A percentile compares a stretch with the other conserved stretches of the same genome.
These are phyloP conservation scores for Mycena vulgaris DNA, from an alignment of 768 basidiomycete genomes.

Conservation along the genomic window DNA sequence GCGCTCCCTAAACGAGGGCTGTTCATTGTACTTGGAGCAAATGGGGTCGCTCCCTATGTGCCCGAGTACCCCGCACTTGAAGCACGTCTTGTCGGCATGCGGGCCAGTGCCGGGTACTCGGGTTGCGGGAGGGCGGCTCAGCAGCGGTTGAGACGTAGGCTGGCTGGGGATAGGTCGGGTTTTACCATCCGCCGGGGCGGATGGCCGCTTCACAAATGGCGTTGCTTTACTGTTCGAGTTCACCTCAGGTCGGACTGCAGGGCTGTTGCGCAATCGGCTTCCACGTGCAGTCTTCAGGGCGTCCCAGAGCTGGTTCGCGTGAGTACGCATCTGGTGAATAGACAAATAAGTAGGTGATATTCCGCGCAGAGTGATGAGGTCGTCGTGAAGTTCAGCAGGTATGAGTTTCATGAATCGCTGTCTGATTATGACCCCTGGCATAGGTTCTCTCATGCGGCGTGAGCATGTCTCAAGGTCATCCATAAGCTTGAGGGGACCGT, in stretches of 20 bases:
- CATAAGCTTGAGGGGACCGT: neutral
- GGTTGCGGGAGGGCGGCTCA: no score
- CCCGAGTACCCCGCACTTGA: neutral
- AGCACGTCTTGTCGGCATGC: constrained; percentile 3
- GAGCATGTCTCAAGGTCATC: constrained; percentile 9
- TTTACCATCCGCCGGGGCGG: no score
- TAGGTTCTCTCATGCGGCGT: neutral
- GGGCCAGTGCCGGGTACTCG: neutral
- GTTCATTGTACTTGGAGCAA: neutral
- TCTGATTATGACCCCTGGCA: neutral
- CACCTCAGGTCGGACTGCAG: no score
- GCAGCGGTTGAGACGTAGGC: neutral
- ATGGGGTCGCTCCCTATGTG: neutral
- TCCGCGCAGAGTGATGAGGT: neutral
- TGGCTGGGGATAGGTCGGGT: no score
- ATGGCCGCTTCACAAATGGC: neutral
- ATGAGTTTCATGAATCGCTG: constrained; percentile 16
- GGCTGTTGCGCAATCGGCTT: neutral
- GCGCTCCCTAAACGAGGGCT: neutral
- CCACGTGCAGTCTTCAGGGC: neutral
- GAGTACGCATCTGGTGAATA: neutral
- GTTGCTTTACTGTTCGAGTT: no score
- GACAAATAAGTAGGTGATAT: neutral
- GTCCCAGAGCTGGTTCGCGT: neutral
- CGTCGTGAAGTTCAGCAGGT: neutral